Evolutionary conservation across 2,329 filamentous ascomycete genomes (phyloP).

Genomic region (Penicillium sp.): DNA sequence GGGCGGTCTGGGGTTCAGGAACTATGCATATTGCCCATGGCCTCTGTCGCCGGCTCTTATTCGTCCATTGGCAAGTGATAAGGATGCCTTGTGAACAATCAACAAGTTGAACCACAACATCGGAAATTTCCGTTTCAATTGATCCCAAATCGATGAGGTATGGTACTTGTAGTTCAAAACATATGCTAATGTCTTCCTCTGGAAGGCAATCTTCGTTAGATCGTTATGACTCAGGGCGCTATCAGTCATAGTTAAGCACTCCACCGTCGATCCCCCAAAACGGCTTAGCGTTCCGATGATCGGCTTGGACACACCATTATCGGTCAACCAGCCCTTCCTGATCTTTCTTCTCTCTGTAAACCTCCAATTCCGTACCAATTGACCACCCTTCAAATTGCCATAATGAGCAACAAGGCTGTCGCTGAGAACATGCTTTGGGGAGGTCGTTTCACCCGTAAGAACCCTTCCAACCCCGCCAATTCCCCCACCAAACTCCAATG

Average conservation of each 20-base stretch:
- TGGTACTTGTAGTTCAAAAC: no score
- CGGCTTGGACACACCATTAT: not conserved
- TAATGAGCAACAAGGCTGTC: constrained; percentile 40
- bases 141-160: not conserved
- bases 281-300: constrained; percentile 3
- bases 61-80: not conserved
- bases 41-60: not conserved
- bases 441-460: constrained; percentile 59
- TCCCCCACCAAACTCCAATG: constrained; percentile 8
- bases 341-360: not conserved
- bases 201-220: not conserved
- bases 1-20: not conserved
- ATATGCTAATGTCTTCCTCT: no score
- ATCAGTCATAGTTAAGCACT: not conserved
- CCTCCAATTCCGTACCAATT: not conserved
- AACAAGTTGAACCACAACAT: not conserved
- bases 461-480: not conserved
- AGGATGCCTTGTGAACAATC: not conserved
- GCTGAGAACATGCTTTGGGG: constrained; percentile 60
- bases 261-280: constrained; percentile 12
- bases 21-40: not conserved
- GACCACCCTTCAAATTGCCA: constrained; percentile 13
- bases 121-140: not conserved
- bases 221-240: not conserved
- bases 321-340: not conserved